Conservation (phyloP, 257 asterid genomes). For the Ajuga chamaepitys region DNA sequence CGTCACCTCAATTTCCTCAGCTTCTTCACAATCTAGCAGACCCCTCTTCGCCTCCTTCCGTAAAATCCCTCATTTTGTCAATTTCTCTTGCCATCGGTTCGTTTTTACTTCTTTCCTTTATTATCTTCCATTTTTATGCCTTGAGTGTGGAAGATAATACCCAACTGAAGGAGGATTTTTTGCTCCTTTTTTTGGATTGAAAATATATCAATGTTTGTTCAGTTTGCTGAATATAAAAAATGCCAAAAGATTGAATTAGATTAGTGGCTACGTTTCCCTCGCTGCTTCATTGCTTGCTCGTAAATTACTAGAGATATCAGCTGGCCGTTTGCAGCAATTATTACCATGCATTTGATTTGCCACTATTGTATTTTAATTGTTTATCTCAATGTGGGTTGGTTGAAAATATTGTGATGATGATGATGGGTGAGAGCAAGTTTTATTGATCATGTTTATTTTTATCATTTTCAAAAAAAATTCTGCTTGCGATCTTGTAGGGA, state of each 20-base stretch:
- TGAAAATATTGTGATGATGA: slow-evolving; percentile 10
- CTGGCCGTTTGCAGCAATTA: not conserved
- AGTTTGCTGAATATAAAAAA: not conserved
- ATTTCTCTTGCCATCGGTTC: slow-evolving; percentile 26
- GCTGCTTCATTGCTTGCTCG: too few relatives aligned
- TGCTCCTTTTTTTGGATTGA: not conserved
- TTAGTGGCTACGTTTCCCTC: too few relatives aligned
- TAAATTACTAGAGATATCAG: not conserved
- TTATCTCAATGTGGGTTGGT: not conserved
- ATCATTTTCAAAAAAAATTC: not conserved
- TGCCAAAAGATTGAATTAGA: not conserved
- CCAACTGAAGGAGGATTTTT: not conserved
- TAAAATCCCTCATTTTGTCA: slow-evolving; percentile 10
- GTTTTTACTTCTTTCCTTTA: not conserved
- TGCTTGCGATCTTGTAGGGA: slow-evolving; percentile 30
- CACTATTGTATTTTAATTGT: not conserved
- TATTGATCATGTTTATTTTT: not conserved
- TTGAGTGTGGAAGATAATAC: not conserved
- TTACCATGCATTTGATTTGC: slow-evolving; percentile 2
- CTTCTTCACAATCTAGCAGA: slow-evolving; percentile 19
- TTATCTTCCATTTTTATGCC: not conserved
- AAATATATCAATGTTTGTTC: not conserved
- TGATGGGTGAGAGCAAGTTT: not conserved
- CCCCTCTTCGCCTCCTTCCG: slow-evolving; percentile 20
- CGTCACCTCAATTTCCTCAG: slow-evolving; percentile 27